Base-by-base conservation (phyloP, 176 grass and related monocot species). In the Urochloa ruziziensis region DNA sequence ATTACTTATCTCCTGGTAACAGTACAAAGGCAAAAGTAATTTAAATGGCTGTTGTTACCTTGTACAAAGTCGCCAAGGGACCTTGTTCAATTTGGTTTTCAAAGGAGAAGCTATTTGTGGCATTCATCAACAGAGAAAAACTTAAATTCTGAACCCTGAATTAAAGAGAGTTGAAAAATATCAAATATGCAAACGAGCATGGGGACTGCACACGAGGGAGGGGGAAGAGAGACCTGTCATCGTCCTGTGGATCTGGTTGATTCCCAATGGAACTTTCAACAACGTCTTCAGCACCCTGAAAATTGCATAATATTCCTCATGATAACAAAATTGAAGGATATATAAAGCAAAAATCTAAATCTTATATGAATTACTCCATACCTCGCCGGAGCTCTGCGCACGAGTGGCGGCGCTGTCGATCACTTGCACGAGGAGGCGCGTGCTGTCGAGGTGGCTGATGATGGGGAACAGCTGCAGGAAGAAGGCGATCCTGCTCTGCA, bases 401-500 rank as follows among this genome's bases (percentile, higher is more conserved):
- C 30, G 57, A 14, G 29, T 21, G 40, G 68, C 37, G 19, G 53
- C 42, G 56, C 30, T 15, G 70, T 74, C n/a, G 42, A 83, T 74
- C 11, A 83, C 69, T 8, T 57, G 81, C 12, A 83, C 81, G 13
- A 83, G 81, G 29, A 83, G 81, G 9, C 81, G 81, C 21, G 69
- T 74, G 70, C 42, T 82, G 52, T 90, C 72, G 63, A 90, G 74
- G 64, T 86, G 62, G 36, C 83, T 82, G 71, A 86, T 71, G 47
- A 90, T 56, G 13, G 83, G 88, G 53, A 90, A 79, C 37, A 90
- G 67, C 71, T 82, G 79, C 27, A 90, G 75, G 47, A 75, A 90
- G 40, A 73, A 46, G 52, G 51, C 24, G 60, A 90, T 90, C 77
- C 43, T 81, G 6, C 57, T 58, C 83, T 66, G 70, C 1, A 86